Evolutionary conservation across 257 asterid genomes (phyloP).

Genomic region (Solanum appendiculatum): DNA sequence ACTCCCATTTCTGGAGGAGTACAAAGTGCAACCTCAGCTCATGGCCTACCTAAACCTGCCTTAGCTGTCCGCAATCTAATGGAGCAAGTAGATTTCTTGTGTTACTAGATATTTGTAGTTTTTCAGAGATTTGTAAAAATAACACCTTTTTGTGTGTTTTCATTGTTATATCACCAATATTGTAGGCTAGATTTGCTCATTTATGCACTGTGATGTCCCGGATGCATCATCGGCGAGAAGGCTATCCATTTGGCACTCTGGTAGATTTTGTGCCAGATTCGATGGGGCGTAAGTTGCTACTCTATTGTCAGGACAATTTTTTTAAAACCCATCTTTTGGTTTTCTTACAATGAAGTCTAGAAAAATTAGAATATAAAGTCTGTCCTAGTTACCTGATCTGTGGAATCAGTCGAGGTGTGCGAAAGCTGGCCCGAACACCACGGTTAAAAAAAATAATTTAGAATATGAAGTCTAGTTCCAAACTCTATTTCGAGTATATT

Average conservation of each 20-base stretch:
- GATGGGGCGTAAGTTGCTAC: constrained; percentile 48
- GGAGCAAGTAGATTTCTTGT: constrained; percentile 65
- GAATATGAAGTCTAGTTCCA: neutral
- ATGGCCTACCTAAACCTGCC: constrained; percentile 91
- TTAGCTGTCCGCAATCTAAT: constrained; percentile 93
- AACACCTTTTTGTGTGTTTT: neutral
- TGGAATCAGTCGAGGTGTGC: too few relatives aligned
- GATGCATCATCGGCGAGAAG: constrained; percentile 95
- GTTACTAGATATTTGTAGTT: neutral
- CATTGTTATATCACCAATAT: neutral
- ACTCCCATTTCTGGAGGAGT: constrained; percentile 99
- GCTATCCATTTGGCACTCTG: constrained; percentile 97
- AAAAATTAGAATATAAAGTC: neutral
- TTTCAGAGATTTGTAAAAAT: neutral
- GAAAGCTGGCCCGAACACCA: too few relatives aligned
- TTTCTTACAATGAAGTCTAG: neutral
- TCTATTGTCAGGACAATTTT: neutral
- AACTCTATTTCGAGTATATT: neutral
- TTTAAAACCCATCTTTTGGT: neutral
- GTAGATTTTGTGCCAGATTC: constrained; percentile 95
- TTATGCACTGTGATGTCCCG: constrained; percentile 91
- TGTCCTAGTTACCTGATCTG: too few relatives aligned
- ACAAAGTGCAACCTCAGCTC: constrained; percentile 96
- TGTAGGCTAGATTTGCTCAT: constrained; percentile 97
- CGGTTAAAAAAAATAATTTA: too few relatives aligned